Base-by-base conservation (phyloP, 805 yeast species). In the Wickerhamomyces queroliae region DNA sequence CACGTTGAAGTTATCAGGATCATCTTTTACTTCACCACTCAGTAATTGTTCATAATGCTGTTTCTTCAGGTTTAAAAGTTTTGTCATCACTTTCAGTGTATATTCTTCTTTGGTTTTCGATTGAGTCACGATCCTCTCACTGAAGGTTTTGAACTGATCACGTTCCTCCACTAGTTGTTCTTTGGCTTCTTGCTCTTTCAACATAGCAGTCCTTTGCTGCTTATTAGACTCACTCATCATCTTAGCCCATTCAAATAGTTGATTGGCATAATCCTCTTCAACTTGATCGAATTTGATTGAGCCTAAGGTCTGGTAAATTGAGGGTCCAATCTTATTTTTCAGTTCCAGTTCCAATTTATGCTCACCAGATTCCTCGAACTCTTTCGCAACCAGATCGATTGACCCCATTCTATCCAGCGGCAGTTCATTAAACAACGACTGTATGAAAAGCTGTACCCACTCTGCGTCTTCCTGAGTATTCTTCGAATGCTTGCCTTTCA, bases 61-160 rank as follows among this genome's bases (percentile, higher is more conserved):
- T 25, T 55, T 54, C 40, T 50, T 42, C 13, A 47, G 46, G 36
- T 53, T 55, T 15, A 55, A 17, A 12, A 55, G 36, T 12, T 31
- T 44, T 0, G 57, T 48, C 30, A 47, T 49, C 1, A 55, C 40
- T 29, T 38, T 40, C 34, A 52, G n/a, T 20, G 47, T 49, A 15
- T 21, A 35, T 6, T 27, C 15, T 26, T 48, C 43, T 31, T 51
- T 46, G 9, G 12, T 25, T 18, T 33, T 23, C 31, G 43, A 26
- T 17, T 42, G 26, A 8, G 26, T 19, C 1, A 45, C 31, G 16
- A 51, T 4, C 38, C 38, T 10, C 47, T 43, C 20, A 47, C 41
- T 1, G 49, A 43, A 23, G 42, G 22, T 1, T 18, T 28, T 17
- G 18, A 11, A 7, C 23, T 23, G 10, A 8, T 16, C 18, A n/a